Base-by-base conservation (phyloP, 768 basidiomycete genomes). In the Mycena rosella region DNA sequence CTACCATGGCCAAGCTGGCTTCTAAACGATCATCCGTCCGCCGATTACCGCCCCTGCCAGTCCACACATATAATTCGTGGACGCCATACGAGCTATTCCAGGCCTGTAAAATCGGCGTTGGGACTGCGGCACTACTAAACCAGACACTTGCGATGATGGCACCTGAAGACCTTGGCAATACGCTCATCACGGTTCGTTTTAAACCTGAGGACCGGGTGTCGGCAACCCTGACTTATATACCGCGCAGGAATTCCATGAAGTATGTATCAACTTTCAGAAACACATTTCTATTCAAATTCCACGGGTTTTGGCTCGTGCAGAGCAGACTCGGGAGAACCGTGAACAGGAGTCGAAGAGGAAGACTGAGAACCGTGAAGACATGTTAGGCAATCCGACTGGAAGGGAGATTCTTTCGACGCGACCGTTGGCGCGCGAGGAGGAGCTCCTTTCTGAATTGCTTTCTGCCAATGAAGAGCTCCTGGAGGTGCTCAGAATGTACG, bases 101-200 rank as follows among this genome's bases (percentile, higher is more conserved):
- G 71, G 95, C 96, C 76, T 95, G 95, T 78, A 90, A 88, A 65
- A 89, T 95, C 42, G 95, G 91, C 4, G 86, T 86, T 60, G 92
- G 91, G 22, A 95, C 95, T 73, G 95, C 96, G 0, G 80, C 83
- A 45, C 72, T 96, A 13, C 82, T 97, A 14, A 85, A 86, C 14
- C 88, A 96, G 72, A 87, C 93, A 1, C 80, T 96, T 56, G 84
- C 85, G 0, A 87, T 86, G 55, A 89, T 91, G 3, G 88, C 85
- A 67, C 92, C 93, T 0, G 91, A 92, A 58, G 89, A 94, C 53
- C 76, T 96, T 53, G 85, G 82, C 75, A 86, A 86, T 75, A 84
- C 86, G 5, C 82, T 96, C 53, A 92, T 96, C 75, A 84, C 84
- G 77, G 95, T 91, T 5, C 26, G 47, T 48, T 7, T 40, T 13